Base-by-base conservation (phyloP, 768 basidiomycete species). In the Leccinellum rugosiceps region DNA sequence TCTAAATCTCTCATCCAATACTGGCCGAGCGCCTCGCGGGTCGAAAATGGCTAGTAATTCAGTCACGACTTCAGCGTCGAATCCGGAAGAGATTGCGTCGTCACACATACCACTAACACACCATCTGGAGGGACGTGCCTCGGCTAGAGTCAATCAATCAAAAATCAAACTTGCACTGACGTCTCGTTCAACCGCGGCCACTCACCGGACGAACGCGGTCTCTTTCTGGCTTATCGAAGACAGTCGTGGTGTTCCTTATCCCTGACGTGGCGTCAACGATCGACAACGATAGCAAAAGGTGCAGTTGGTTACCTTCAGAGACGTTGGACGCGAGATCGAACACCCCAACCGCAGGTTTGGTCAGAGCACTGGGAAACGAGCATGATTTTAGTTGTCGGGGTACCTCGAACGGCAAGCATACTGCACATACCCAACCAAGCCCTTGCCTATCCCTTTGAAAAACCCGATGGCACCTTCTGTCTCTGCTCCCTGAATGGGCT, bases 391-490 rank as follows among this genome's bases (percentile, higher is more conserved):
- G 47, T 23, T 34, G 15, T 44, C 44, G 26, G 10, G 43, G 43
- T 14, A 26, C 49, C 17, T 43, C n/a, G 41, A 19, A 19, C 52
- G 35, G 53, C n/a, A 32, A 25, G 41, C 47, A 11, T 55, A 49
- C 45, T 43, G 38, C 35, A 28, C 44, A 62, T 71, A 95, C 92
- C 97, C 97, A 53, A 97, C 93, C 49, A 98, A 78, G 19, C 97
- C 94, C 72, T 94, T 96, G 25, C 97, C 97, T 30, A 99, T 84
- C 11, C 97, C 97, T 73, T 97, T 98, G 80, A 98, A 94, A 75
- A 99, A 99, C 3, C 97, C 97, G 26, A 92, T 76, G 0, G 96
- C 95, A 13, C 97, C 97, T 68, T 89, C 95, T 9, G 84, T 79
- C 67, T 98, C 96, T 1, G 97, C 97, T 5, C 97, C 97, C 74